Conservation (phyloP, 2,329 filamentous ascomycete species). For the Thelonectria blattea region DNA sequence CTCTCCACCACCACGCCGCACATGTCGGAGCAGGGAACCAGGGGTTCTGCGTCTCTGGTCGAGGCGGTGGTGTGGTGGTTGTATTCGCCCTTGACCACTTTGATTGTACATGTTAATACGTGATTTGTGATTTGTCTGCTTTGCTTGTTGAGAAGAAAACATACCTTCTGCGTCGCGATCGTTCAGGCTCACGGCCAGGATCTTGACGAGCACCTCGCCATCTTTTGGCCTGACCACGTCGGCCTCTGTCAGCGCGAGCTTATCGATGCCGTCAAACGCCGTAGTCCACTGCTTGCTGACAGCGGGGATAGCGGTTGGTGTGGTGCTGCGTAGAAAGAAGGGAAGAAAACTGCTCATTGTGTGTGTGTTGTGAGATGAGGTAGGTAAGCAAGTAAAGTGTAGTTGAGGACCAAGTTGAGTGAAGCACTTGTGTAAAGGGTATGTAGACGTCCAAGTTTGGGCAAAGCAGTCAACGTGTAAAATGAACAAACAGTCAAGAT, state of each 20-base stretch:
- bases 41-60: conserved; percentile 44
- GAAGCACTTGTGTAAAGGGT: too few species aligned
- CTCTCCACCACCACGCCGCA: conserved; percentile 65
- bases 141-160: conserved; percentile 12
- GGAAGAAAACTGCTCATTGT: background rate
- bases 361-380: background rate
- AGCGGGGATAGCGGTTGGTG: conserved; percentile 27
- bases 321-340: conserved; percentile 23
- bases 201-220: conserved; percentile 58
- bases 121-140: too few species aligned
- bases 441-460: too few species aligned
- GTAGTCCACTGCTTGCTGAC: conserved; percentile 60
- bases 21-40: conserved; percentile 75
- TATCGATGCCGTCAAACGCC: conserved; percentile 60
- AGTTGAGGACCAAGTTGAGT: too few species aligned
- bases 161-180: conserved; percentile 57
- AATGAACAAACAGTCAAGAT: too few species aligned
- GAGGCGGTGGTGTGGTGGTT: conserved; percentile 62
- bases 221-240: conserved; percentile 55
- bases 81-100: conserved; percentile 71
- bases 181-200: conserved; percentile 55
- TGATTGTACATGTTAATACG: conserved; percentile 35
- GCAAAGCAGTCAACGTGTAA: too few species aligned
- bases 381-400: background rate
- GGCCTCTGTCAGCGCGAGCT: conserved; percentile 52